These are phyloP conservation scores for Juglanconis juglandina DNA, from an alignment of 2,329 filamentous ascomycete species.

Conservation along the genomic window DNA sequence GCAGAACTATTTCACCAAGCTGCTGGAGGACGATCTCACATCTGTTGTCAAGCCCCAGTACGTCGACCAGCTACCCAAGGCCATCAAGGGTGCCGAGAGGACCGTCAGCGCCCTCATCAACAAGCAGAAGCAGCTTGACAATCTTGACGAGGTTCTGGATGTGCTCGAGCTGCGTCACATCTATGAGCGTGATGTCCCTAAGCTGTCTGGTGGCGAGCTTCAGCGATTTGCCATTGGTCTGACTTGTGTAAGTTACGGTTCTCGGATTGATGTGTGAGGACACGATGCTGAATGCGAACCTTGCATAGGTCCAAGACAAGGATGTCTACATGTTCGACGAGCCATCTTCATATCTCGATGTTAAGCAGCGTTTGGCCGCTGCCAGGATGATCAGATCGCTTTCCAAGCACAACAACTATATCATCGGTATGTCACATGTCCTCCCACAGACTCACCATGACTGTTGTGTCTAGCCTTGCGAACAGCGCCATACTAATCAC, in stretches of 20 bases:
- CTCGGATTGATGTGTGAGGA: neutral
- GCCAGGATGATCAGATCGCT: constrained; percentile 90
- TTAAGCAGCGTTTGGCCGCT: constrained; percentile 95
- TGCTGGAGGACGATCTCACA: constrained; percentile 94
- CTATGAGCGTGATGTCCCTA: constrained; percentile 82
- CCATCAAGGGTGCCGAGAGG: constrained; percentile 78
- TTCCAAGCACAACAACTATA: constrained; percentile 83
- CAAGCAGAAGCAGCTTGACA: constrained; percentile 70
- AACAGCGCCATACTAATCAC: neutral
- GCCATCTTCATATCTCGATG: constrained; percentile 97
- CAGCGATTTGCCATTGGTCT: constrained; percentile 97
- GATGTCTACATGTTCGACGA: constrained; percentile 93
- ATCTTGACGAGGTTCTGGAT: constrained; percentile 78
- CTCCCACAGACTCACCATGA: neutral
- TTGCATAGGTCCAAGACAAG: constrained; percentile 17
- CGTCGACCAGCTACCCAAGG: constrained; percentile 95
- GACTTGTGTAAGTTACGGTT: constrained; percentile 60
- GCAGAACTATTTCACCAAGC: constrained; percentile 99
- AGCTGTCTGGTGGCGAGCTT: constrained; percentile 94
- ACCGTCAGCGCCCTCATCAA: constrained; percentile 76
- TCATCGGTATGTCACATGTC: constrained; percentile 54
- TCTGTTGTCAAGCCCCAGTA: constrained; percentile 99
- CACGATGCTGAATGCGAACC: neutral
- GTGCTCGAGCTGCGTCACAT: constrained; percentile 83
- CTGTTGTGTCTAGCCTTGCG: neutral